Evolutionary conservation across 164 flowering plant species (phyloP), one percentile per base, ranked within the genome.

Genomic region (Magnolia changhungtana): DNA sequence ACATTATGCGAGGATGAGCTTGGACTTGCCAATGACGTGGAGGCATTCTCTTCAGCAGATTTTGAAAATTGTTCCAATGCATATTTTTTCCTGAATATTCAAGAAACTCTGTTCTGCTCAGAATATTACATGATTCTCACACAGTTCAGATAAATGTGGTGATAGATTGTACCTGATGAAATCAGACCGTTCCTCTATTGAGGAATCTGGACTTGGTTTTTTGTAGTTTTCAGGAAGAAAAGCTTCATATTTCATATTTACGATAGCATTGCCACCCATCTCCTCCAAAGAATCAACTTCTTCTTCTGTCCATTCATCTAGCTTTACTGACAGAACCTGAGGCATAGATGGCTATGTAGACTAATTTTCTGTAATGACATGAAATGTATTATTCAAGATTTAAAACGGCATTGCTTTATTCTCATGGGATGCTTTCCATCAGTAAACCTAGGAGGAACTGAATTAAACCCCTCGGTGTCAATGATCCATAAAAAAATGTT

Each of bases 261-360:
- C 91, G 1, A 69, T 83, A 14, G 49, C 55, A 75, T 96, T 96
- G 77, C 99, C 98, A 21, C 99, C 99, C 85, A 87, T 37, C 2
- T 82, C 88, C 58, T 71, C 80, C 76, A 96, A 80, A 24, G 78
- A 16, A 77, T 91, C 91, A 75, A 96, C 98, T 84, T 94, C 89
- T 72, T 92, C 94, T 74, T 91, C 89, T 73, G 94, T 86, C 99
- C 99, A 96, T 24, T 94, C 95, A 82, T 96, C 99, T 74, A 96
- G 84, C 81, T 92, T 94, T 82, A 89, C 88, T n/a, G 99, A 96
- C 20, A 92, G 81, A 73, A 96, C 94, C 99, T 96, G 86, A 70
- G 29, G 23, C 58, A 83, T 8, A 74, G n/a, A 68, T 29, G 45
- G 71, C 31, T 16, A 68, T 23, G 24, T 68, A 68, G 50, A 37